These are phyloP conservation scores for Septoria petroselini DNA, from an alignment of 2,329 filamentous ascomycete genomes.

Conservation along the genomic window DNA sequence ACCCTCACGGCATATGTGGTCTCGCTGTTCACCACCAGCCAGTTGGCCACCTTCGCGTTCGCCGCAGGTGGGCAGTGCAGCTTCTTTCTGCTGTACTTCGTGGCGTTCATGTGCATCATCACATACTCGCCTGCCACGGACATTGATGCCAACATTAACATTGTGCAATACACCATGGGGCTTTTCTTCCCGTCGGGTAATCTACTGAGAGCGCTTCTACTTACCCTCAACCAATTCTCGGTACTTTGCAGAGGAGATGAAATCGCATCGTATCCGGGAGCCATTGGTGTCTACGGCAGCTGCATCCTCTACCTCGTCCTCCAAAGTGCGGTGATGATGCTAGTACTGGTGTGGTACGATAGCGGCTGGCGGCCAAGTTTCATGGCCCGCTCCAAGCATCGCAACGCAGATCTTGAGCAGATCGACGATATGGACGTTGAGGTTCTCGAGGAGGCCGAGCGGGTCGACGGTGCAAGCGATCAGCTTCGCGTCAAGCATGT, in stretches of 20 bases:
- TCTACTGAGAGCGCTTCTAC: constrained; percentile 68
- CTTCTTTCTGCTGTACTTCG: constrained; percentile 50
- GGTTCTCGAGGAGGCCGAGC: constrained; percentile 61
- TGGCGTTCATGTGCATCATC: constrained; percentile 47
- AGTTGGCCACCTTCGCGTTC: constrained; percentile 81
- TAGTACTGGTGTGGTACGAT: constrained; percentile 74
- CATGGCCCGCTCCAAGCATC: constrained; percentile 49
- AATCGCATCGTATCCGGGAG: constrained; percentile 65
- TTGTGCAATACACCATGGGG: constrained; percentile 73
- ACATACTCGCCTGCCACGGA: constrained; percentile 69
- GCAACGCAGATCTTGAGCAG: constrained; percentile 43
- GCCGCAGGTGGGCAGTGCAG: constrained; percentile 70
- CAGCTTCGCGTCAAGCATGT: constrained; percentile 77
- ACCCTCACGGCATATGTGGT: constrained; percentile 75
- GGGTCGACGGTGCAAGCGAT: constrained; percentile 61
- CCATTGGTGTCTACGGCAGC: constrained; percentile 72
- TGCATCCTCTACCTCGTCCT: constrained; percentile 79
- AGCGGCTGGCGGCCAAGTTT: constrained; percentile 63
- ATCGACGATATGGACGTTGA: constrained; percentile 52
- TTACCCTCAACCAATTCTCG: constrained; percentile 80
- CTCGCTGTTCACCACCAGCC: constrained; percentile 73
- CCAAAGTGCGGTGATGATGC: constrained; percentile 69
- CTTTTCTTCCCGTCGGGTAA: constrained; percentile 74
- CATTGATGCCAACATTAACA: constrained; percentile 64
- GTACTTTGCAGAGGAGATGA: constrained; percentile 65